Percentiles rank a stretch among this genome's conserved stretches.
Conservation (phyloP, 768 basidiomycete genomes). For the Lentinula detonsa region DNA sequence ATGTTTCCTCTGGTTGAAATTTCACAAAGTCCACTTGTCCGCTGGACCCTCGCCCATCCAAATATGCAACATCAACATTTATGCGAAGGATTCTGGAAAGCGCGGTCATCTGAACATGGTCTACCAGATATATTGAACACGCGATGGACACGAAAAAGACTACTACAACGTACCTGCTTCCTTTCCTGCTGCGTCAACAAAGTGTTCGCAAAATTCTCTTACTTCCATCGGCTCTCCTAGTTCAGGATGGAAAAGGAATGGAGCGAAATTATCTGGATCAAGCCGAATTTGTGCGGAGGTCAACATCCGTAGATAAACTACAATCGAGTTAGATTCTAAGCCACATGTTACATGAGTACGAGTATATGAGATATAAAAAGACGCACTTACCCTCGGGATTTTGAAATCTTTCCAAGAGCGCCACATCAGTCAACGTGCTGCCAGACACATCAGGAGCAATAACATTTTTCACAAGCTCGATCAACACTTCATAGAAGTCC, state of each 20-base stretch:
- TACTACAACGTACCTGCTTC: constrained; percentile 55
- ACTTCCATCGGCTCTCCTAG: constrained; percentile 50
- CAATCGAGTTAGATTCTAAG: constrained; percentile 65
- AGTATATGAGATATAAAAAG: background rate
- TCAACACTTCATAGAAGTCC: constrained; percentile 68
- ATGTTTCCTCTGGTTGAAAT: constrained; percentile 37
- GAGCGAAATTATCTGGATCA: constrained; percentile 52
- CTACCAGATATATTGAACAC: constrained; percentile 26
- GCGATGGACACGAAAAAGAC: constrained; percentile 14
- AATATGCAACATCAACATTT: constrained; percentile 71
- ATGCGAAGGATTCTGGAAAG: constrained; percentile 61
- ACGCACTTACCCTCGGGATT: constrained; percentile 42
- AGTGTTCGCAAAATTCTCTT: constrained; percentile 64
- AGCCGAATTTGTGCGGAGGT: constrained; percentile 79
- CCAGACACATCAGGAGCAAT: constrained; percentile 29
- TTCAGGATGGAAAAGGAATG: constrained; percentile 77
- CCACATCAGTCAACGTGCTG: constrained; percentile 24
- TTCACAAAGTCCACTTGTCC: constrained; percentile 63
- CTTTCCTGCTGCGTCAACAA: constrained; percentile 73
- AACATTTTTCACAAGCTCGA: constrained; percentile 41
- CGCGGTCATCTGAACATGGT: constrained; percentile 80
- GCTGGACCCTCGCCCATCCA: constrained; percentile 54
- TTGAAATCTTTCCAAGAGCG: constrained; percentile 49
- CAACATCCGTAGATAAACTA: constrained; percentile 74
- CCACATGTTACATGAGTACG: background rate